Conservation (phyloP, 2,329 filamentous ascomycete species). For the Colletotrichum trifolii region DNA sequence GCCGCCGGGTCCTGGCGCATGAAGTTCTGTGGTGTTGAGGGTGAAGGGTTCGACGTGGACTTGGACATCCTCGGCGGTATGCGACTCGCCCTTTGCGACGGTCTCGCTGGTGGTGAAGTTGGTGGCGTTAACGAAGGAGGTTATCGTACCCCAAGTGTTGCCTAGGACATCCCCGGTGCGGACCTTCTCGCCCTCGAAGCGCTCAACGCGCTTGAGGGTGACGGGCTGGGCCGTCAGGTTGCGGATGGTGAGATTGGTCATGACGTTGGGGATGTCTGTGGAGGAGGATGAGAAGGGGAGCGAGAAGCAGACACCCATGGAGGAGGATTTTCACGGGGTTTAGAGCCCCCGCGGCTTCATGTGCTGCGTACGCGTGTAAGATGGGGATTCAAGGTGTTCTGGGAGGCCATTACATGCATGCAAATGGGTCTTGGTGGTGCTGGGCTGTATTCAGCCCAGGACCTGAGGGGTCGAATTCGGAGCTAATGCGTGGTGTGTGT, state of each 20-base stretch:
- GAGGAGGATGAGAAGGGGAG: slow-evolving; percentile 28
- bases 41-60: slow-evolving; percentile 76
- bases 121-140: slow-evolving; percentile 57
- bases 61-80: slow-evolving; percentile 70
- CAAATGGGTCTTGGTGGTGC: slow-evolving; percentile 27
- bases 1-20: slow-evolving; percentile 63
- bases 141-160: slow-evolving; percentile 57
- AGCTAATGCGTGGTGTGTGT: slow-evolving; percentile 7
- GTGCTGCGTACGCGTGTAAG: slow-evolving; percentile 20
- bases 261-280: slow-evolving; percentile 41
- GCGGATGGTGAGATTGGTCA: slow-evolving; percentile 76
- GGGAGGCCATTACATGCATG: slow-evolving; percentile 33
- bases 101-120: slow-evolving; percentile 45
- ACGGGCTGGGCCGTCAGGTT: slow-evolving; percentile 83
- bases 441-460: slow-evolving; percentile 20
- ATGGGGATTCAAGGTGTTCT: slow-evolving; percentile 25
- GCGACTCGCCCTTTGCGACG: slow-evolving; percentile 66
- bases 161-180: slow-evolving; percentile 54
- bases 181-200: slow-evolving; percentile 68
- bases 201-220: slow-evolving; percentile 78
- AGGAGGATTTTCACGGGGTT: slow-evolving; percentile 32
- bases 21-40: slow-evolving; percentile 71
- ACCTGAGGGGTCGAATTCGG: slow-evolving; percentile 9
- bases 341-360: slow-evolving; percentile 26
- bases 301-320: slow-evolving; percentile 30